Percentiles rank a stretch among this genome's conserved stretches.
Conservation (phyloP, 495 filamentous ascomycete genomes). For the Baudoinia panamericana region DNA sequence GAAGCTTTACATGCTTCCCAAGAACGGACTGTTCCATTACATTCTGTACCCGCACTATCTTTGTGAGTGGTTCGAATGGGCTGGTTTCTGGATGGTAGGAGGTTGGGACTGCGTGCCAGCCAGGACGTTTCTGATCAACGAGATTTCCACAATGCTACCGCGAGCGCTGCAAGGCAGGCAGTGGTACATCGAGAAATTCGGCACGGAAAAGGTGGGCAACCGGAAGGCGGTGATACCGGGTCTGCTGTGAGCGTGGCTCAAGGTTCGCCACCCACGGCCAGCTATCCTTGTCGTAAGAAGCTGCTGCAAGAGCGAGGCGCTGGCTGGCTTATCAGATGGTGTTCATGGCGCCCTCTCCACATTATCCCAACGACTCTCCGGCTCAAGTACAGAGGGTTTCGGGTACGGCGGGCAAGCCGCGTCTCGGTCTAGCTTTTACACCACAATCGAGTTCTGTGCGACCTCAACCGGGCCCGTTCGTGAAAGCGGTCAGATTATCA, state of each 20-base stretch:
- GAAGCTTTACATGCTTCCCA: constrained; percentile 85
- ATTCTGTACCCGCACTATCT: constrained; percentile 89
- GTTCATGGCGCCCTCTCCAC: too few relatives aligned
- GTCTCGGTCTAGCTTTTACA: too few relatives aligned
- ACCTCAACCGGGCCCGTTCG: too few relatives aligned
- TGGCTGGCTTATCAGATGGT: too few relatives aligned
- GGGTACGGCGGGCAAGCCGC: too few relatives aligned
- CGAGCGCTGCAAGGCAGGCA: constrained; percentile 66
- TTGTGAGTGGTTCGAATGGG: constrained; percentile 93
- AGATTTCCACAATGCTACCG: constrained; percentile 79
- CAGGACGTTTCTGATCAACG: constrained; percentile 69
- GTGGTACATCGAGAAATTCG: constrained; percentile 87
- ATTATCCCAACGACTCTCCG: too few relatives aligned
- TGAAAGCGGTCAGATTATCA: too few relatives aligned
- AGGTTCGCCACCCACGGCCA: too few relatives aligned
- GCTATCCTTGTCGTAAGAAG: too few relatives aligned
- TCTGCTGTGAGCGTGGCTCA: constrained; percentile 45
- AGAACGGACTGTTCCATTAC: constrained; percentile 65
- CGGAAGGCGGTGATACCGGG: constrained; percentile 78
- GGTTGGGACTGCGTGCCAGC: constrained; percentile 52
- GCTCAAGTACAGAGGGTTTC: too few relatives aligned
- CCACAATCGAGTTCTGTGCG: too few relatives aligned
- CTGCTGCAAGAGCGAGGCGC: too few relatives aligned
- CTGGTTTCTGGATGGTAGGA: constrained; percentile 66
- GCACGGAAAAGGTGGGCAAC: constrained; percentile 56